Conservation (phyloP, 768 basidiomycete species). For the Lanmaoa rubissima region DNA sequence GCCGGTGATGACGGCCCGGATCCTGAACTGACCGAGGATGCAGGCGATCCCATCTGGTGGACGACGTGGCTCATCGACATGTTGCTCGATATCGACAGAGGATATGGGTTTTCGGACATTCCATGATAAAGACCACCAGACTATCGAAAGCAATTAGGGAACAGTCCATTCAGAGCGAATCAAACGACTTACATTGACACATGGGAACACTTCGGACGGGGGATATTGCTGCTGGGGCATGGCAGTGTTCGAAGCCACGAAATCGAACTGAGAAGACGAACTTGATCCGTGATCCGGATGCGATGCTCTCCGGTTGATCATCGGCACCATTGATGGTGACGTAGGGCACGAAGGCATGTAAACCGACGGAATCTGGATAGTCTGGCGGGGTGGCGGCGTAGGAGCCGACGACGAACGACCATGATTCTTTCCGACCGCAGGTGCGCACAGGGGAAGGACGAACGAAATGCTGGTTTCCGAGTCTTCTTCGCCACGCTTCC, state of each 20-base stretch:
- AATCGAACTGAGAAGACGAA: conserved; percentile 51
- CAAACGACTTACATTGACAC: conserved; percentile 41
- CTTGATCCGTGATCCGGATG: conserved; percentile 48
- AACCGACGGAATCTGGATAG: conserved; percentile 67
- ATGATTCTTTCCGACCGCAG: conserved; percentile 41
- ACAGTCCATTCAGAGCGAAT: conserved; percentile 5
- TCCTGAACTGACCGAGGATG: conserved; percentile 45
- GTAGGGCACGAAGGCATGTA: conserved; percentile 62
- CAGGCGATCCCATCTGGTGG: conserved; percentile 49
- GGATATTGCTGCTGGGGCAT: conserved; percentile 41
- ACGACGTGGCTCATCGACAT: conserved; percentile 39
- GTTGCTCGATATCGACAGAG: conserved; percentile 44
- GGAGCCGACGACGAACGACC: conserved; percentile 57
- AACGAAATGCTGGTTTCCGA: conserved; percentile 53
- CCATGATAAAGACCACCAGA: conserved; percentile 49
- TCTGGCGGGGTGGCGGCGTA: conserved; percentile 64
- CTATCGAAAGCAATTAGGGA: conserved; percentile 28
- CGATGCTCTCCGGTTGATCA: conserved; percentile 61
- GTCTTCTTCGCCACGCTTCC: conserved; percentile 42
- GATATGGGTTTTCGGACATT: conserved; percentile 45
- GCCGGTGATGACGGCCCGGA: conserved; percentile 53
- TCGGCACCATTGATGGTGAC: conserved; percentile 51
- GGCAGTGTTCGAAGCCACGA: conserved; percentile 45
- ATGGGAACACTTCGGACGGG: conserved; percentile 27
- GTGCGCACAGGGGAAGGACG: conserved; percentile 38